Base-by-base conservation (phyloP, 352 stramenopile genomes). In the Saprolegnia diclina region DNA sequence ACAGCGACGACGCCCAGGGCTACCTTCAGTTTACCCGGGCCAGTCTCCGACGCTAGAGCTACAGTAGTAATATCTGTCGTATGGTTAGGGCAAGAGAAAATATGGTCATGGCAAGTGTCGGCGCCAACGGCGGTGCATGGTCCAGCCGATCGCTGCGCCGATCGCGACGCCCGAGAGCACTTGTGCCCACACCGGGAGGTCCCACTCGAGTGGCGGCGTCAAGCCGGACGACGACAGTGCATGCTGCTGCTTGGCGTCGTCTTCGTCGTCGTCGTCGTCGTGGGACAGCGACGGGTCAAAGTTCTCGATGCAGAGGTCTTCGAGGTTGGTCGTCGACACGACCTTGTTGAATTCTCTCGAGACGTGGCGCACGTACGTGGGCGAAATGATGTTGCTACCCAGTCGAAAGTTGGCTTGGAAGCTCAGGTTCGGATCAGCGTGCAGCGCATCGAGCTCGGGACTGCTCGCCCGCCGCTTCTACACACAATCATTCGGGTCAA, bases 341-440 rank as follows among this genome's bases (percentile, higher is more conserved):
- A 55, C 63, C 29, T 69, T 69, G 44, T 14, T 48, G 37, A 69
- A 69, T 24, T 69, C 63, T 29, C 50, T 69, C 32, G 63, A 69
- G 11, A 69, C 14, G 37, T 69, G 46, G 24, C 63, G 63, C 29
- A 69, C 63, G 22, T 54, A 69, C 26, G 61, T 26, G 19, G 63
- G 63, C 22, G 19, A 62, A 21, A 69, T 63, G 38, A 69, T 46
- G 29, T 53, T 52, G 48, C 63, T 45, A 24, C 45, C 63, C 21
- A 42, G 24, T 13, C 53, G 63, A 44, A 69, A 69, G 21, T 61
- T 52, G 26, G 42, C 10, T 56, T 69, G 63, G 37, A 69, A 69
- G 10, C 29, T 9, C 40, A 42, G 61, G n/a, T 37, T 14, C 21
- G 52, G 24, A 4, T 40, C 29, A 1, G 63, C 19, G n/a, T 24